These are phyloP conservation scores for Zygosaccharomyces siamensis DNA, from an alignment of 805 yeast genomes.

Conservation along the genomic window DNA sequence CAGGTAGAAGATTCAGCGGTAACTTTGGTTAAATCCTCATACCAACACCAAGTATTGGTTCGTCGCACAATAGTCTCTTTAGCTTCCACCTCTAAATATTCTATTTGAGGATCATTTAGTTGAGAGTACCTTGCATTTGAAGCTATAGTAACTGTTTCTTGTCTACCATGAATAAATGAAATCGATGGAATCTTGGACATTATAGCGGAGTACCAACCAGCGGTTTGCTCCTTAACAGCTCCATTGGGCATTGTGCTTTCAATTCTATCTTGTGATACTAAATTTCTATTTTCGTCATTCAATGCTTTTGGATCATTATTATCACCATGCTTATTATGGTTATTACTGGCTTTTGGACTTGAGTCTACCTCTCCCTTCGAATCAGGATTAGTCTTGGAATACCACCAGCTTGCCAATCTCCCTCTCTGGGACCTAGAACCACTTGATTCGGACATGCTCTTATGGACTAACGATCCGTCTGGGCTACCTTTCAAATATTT, in stretches of 20 bases:
- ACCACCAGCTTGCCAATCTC: slow-evolving; percentile 14
- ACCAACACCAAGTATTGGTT: slow-evolving; percentile 33
- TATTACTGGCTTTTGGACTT: not conserved
- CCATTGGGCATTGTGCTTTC: not conserved
- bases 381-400: slow-evolving; percentile 1
- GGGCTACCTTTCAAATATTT: not conserved
- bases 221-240: not conserved
- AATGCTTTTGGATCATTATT: not conserved
- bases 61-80: slow-evolving; percentile 20
- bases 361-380: not conserved
- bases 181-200: slow-evolving; percentile 15
- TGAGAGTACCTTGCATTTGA: slow-evolving; percentile 26
- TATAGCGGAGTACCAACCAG: slow-evolving; percentile 17
- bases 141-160: slow-evolving; percentile 10
- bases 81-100: slow-evolving; percentile 27
- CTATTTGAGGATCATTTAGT: slow-evolving; percentile 25
- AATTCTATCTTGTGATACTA: not conserved
- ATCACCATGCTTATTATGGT: not conserved
- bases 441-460: slow-evolving; percentile 6
- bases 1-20: slow-evolving; percentile 10
- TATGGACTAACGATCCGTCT: not conserved
- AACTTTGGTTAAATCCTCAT: slow-evolving; percentile 23
- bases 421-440: not conserved
- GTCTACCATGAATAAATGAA: slow-evolving; percentile 8
- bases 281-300: not conserved